Base-by-base conservation (phyloP, 179 eudicot species). In the Corrigiola litoralis region DNA sequence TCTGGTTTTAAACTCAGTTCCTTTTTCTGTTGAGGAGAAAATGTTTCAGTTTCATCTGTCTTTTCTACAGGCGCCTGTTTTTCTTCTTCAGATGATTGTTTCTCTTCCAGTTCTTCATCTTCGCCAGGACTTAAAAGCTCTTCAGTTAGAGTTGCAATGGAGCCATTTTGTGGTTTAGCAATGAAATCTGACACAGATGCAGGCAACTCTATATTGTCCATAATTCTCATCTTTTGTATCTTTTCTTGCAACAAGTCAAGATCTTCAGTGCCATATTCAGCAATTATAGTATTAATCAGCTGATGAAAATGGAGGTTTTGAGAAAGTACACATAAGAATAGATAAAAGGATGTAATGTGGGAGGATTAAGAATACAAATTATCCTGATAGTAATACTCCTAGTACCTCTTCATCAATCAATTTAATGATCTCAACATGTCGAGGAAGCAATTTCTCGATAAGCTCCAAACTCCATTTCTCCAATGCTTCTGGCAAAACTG, bases 391-490 rank as follows among this genome's bases (percentile, higher is more conserved):
- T 27, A 38, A 1, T 33, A 71, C 18, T 76, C 47, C 54, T 47
- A 67, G 38, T 69, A 89, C 96, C 95, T 89, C 87, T 65, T 86
- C 89, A 72, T 87, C 94, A 29, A 87, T 81, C 76, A 80, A 62
- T 67, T 75, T 54, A 69, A 87, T 87, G 42, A 87, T 87, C 76
- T 87, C 87, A 72, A 87, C 80, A 79, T 87, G 94, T n/a, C 89
- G 81, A 71, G 94, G 94, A 74, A 87, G 94, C 72, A 87, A 62
- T 70, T 72, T 79, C 44, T 84, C 78, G 29, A 87, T 71, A 51
- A 87, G 84, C 38, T 79, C 81, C 72, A 82, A 80, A 70, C 94
- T 85, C 94, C 89, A 87, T 64, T 87, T 87, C 80, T 87, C 94
- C 72, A 87, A 65, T 29, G 94, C 94, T 72, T 87, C 94, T 12